Base-by-base conservation (phyloP, 1,284 basidiomycete genomes). In the Cystobasidiaceae sp. region DNA sequence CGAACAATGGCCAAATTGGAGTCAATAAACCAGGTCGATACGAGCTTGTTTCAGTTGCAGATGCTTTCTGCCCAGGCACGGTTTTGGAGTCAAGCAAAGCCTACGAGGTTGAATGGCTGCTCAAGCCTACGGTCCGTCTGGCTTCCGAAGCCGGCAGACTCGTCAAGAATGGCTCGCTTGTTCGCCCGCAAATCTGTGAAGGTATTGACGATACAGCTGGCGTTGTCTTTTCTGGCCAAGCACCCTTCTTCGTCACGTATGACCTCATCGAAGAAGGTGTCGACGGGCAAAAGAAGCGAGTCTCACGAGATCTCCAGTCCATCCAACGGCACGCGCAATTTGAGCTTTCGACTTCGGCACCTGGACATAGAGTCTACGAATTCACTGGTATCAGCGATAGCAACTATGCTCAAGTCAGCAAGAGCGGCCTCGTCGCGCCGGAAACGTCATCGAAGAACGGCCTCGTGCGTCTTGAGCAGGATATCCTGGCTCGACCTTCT, bases 311-410 rank as follows among this genome's bases (percentile, higher is more conserved):
- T 37, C 21, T 64, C 13, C 61, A 64, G 25, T 67, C 62, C 48
- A 73, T 69, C 68, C 75, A 67, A 68, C 68, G 21, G 34, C 70
- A 37, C 58, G 73, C 71, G 51, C 73, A 69, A 48, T 71, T 69
- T 46, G 71, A 63, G 70, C 82, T 97, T 25, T 86, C 85, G 64
- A 93, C 89, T 0, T 83, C 84, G 0, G 82, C 83, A 37, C 82
- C 90, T 1, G 93, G 93, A 2, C 82, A 85, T 62, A 88, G 93
- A 74, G 87, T 84, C 73, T 97, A 97, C 76, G 86, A 90, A 74
- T 86, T 98, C 69, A 85, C 87, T 69, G 87, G 89, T 72, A 84
- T 97, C 21, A 88, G 87, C 8, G 94, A 98, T 75, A 81, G 86
- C 0, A 84, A 88, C n/a, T 97, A 96, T 77, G 86, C 68, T 33